Conservation (phyloP, 2,329 filamentous ascomycete genomes). For the Verticillium nubilum region DNA sequence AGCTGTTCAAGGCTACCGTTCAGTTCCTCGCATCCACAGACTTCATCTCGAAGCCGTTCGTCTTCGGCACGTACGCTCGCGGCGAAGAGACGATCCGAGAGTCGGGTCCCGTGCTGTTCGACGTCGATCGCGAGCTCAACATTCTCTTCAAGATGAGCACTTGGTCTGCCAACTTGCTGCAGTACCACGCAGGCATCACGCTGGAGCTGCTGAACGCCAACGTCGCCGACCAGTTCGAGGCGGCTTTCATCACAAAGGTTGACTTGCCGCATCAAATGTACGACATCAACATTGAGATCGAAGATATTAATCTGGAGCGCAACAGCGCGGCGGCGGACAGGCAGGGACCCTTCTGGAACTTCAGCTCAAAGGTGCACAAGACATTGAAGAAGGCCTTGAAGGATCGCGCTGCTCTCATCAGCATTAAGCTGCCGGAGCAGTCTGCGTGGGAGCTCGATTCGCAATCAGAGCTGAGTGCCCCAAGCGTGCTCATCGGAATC, state of each 20-base stretch:
- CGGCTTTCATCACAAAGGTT: constrained; percentile 68
- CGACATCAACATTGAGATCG: constrained; percentile 39
- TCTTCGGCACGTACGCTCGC: constrained; percentile 40
- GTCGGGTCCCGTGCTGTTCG: constrained; percentile 67
- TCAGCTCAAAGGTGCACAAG: constrained; percentile 54
- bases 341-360: constrained; percentile 36
- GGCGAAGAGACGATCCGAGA: constrained; percentile 36
- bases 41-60: constrained; percentile 60
- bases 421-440: constrained; percentile 40
- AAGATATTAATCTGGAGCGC: constrained; percentile 21
- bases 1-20: constrained; percentile 91
- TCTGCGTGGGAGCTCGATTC: constrained; percentile 41
- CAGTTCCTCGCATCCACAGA: constrained; percentile 77
- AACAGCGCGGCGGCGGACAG: constrained; percentile 27
- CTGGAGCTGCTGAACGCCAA: constrained; percentile 70
- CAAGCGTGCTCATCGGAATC: constrained; percentile 51
- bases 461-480: background rate
- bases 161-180: constrained; percentile 74
- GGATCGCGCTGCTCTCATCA: constrained; percentile 66
- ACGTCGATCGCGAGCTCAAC: constrained; percentile 70
- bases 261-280: constrained; percentile 50
- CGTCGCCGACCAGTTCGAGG: constrained; percentile 73
- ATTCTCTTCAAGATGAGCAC: constrained; percentile 84
- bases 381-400: constrained; percentile 67
- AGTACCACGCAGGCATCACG: constrained; percentile 69